A percentile compares a stretch with the other conserved stretches of the same genome.
Evolutionary conservation across 805 yeast genomes (phyloP).

Genomic region (Barnettozyma sucrosica): DNA sequence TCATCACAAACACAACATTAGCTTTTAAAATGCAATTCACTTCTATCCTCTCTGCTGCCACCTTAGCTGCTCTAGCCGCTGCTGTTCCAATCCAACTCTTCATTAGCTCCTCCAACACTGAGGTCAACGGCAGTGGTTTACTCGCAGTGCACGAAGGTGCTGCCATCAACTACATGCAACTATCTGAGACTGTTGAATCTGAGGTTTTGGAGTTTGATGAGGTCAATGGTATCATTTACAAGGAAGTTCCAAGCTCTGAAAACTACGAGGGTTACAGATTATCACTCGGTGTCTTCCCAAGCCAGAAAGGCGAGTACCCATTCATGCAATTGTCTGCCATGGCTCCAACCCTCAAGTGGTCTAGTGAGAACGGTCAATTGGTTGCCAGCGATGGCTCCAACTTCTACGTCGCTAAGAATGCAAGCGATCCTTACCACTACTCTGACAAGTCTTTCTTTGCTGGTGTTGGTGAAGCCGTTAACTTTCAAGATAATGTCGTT

Average conservation of each 20-base stretch:
- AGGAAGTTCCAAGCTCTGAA: not conserved
- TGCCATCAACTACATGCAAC: conserved; percentile 16
- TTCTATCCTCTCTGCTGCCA: conserved; percentile 3
- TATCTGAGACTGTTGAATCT: conserved; percentile 5
- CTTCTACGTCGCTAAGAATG: conserved; percentile 40
- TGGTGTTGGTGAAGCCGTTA: conserved; percentile 6
- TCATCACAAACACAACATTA: not conserved
- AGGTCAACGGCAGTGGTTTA: conserved; percentile 2
- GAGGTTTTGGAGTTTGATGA: conserved; percentile 9
- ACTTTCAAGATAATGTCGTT: not conserved
- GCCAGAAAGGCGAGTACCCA: conserved; percentile 6
- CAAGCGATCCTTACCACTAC: conserved; percentile 38
- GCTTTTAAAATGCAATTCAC: not conserved
- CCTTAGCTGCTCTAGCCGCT: conserved; percentile 1
- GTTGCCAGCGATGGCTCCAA: conserved; percentile 26
- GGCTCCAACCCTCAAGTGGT: conserved; percentile 10
- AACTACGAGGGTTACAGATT: conserved; percentile 3
- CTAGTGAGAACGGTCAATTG: conserved; percentile 21
- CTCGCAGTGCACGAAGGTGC: conserved; percentile 18
- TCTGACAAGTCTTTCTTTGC: conserved; percentile 28
- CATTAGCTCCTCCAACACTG: not conserved
- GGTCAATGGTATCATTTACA: conserved; percentile 7
- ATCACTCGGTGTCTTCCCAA: conserved; percentile 1
- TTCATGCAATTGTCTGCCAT: conserved; percentile 9
- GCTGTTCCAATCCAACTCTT: conserved; percentile 1